Percentiles rank a stretch among this genome's conserved stretches.
These are phyloP conservation scores for Starmerella khaoyaiensis DNA, from an alignment of 805 yeast genomes.

Conservation along the genomic window DNA sequence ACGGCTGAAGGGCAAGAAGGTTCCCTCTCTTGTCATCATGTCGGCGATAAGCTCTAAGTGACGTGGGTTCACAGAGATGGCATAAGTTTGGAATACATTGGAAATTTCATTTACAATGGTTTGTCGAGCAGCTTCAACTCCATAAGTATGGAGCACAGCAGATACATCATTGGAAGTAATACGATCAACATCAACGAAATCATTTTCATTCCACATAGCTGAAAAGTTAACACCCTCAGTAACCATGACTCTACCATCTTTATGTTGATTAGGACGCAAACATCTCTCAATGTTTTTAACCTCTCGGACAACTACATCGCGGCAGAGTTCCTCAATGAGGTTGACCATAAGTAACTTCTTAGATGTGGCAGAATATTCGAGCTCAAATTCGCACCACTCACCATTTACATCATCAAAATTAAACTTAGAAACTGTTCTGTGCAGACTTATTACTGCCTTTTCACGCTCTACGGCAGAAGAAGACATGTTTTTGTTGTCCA, in stretches of 20 bases:
- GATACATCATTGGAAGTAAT: slow-evolving; percentile 87
- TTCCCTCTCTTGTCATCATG: slow-evolving; percentile 98
- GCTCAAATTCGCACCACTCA: slow-evolving; percentile 82
- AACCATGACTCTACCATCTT: slow-evolving; percentile 62
- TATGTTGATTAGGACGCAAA: slow-evolving; percentile 61
- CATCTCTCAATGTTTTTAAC: slow-evolving; percentile 86
- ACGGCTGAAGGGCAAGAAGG: slow-evolving; percentile 91
- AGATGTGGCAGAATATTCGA: slow-evolving; percentile 71
- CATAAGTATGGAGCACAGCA: slow-evolving; percentile 80
- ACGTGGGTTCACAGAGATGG: slow-evolving; percentile 81
- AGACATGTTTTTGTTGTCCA: slow-evolving; percentile 30
- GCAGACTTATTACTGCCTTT: slow-evolving; percentile 60
- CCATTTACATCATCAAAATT: slow-evolving; percentile 83
- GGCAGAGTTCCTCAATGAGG: slow-evolving; percentile 83
- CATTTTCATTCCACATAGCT: slow-evolving; percentile 97
- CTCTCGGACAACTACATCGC: slow-evolving; percentile 83
- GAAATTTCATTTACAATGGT: slow-evolving; percentile 93
- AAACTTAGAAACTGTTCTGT: slow-evolving; percentile 61
- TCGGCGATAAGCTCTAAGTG: slow-evolving; percentile 96
- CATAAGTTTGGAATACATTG: slow-evolving; percentile 91
- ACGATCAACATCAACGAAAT: slow-evolving; percentile 77
- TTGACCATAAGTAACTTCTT: slow-evolving; percentile 95
- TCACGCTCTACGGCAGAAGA: slow-evolving; percentile 69
- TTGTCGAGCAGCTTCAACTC: slow-evolving; percentile 98
- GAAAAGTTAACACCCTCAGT: slow-evolving; percentile 97